These are phyloP conservation scores for Podaxis mareebaensis DNA, from an alignment of 768 basidiomycete genomes.

Conservation along the genomic window DNA sequence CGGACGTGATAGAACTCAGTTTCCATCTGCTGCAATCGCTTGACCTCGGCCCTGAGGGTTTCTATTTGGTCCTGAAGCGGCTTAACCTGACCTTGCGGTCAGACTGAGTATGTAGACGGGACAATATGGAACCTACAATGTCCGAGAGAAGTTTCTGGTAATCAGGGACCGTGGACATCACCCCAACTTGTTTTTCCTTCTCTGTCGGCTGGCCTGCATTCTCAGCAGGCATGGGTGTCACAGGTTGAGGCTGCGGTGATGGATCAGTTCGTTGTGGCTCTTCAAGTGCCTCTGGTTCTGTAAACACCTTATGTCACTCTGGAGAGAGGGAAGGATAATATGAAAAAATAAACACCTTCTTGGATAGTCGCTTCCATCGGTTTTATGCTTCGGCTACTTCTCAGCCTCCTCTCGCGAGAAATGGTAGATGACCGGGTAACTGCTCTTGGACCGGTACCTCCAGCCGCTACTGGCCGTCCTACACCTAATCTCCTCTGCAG, in stretches of 20 bases:
- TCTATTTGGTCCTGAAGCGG: conserved; percentile 23
- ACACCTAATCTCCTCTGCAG: conserved; percentile 70
- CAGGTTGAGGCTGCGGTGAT: background rate
- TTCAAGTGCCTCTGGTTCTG: conserved; percentile 24
- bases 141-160: conserved; percentile 4
- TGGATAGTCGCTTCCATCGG: conserved; percentile 60
- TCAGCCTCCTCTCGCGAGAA: conserved; percentile 51
- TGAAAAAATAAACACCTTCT: conserved; percentile 41
- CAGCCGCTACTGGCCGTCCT: conserved; percentile 65
- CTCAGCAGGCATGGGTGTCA: background rate
- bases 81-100: conserved; percentile 17
- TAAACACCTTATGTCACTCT: conserved; percentile 13
- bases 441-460: conserved; percentile 65
- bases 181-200: background rate
- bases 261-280: background rate
- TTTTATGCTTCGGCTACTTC: conserved; percentile 49
- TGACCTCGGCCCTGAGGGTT: conserved; percentile 26
- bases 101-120: conserved; percentile 13
- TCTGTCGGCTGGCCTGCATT: background rate
- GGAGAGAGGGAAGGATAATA: background rate
- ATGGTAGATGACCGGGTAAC: conserved; percentile 60
- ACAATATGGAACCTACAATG: background rate
- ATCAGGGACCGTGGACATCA: background rate
- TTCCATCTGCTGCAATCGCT: conserved; percentile 21
- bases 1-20: conserved; percentile 26